Conservation (phyloP, 2,329 filamentous ascomycete genomes). For the Nannizzia gypsea region DNA sequence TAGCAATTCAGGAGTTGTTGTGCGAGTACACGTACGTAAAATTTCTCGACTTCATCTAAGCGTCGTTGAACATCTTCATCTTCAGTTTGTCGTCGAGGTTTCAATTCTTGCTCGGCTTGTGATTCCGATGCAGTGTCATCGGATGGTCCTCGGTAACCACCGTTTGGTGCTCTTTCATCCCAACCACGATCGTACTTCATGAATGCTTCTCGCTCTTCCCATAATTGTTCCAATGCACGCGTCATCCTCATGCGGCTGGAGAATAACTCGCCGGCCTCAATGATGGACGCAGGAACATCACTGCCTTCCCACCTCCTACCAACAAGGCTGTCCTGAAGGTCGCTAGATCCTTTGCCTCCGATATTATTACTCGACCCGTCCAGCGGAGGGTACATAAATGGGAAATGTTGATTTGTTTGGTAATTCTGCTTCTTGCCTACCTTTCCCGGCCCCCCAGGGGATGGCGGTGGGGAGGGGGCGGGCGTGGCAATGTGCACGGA, state of each 20-base stretch:
- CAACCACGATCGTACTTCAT: constrained; percentile 88
- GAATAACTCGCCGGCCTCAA: constrained; percentile 89
- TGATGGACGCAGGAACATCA: constrained; percentile 83
- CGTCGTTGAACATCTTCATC: constrained; percentile 40
- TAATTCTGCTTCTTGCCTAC: constrained; percentile 98
- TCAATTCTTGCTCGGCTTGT: constrained; percentile 10
- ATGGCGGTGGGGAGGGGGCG: constrained; percentile 87
- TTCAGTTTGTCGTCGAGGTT: constrained; percentile 22
- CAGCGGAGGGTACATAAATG: constrained; percentile 89
- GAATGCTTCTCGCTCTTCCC: constrained; percentile 85
- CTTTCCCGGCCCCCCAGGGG: constrained; percentile 76
- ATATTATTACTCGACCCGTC: constrained; percentile 80
- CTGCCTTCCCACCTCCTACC: constrained; percentile 75
- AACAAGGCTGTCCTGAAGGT: constrained; percentile 50
- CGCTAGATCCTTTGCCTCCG: constrained; percentile 76
- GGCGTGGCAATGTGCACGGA: constrained; percentile 98
- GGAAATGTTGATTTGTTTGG: constrained; percentile 97
- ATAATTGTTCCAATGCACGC: constrained; percentile 79
- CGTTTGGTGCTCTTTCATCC: constrained; percentile 42
- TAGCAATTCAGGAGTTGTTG: not conserved
- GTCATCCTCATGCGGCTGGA: constrained; percentile 83
- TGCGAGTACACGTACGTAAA: constrained; percentile 58
- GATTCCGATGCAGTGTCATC: constrained; percentile 14
- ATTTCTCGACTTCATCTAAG: constrained; percentile 62
- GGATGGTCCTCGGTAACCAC: constrained; percentile 26